Percentiles rank a stretch among this genome's conserved stretches.
Evolutionary conservation across 2,329 filamentous ascomycete species (phyloP).

Genomic region (Fusarium hostae): DNA sequence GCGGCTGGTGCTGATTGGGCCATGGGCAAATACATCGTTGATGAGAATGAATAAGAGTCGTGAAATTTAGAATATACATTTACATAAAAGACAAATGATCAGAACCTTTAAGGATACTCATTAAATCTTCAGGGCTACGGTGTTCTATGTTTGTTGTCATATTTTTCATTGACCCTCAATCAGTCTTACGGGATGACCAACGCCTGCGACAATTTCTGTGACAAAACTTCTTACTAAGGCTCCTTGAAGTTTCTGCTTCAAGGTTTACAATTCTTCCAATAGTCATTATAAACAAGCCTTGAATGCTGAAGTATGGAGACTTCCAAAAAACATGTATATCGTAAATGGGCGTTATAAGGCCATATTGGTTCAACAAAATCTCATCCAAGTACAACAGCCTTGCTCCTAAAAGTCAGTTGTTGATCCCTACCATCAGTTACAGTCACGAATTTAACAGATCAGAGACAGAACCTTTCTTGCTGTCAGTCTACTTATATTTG

Average conservation of each 20-base stretch:
- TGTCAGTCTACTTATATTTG: not conserved
- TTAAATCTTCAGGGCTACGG: fast-evolving
- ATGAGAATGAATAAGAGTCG: fast-evolving
- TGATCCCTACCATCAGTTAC: fast-evolving
- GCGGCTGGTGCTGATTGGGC: not conserved
- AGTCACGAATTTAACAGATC: not conserved
- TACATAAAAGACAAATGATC: fast-evolving
- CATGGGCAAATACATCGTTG: not conserved
- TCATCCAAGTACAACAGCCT: not conserved
- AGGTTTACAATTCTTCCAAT: not conserved
- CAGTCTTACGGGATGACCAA: not conserved
- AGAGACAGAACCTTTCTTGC: not conserved
- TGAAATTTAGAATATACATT: not conserved
- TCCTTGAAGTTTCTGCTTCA: fast-evolving
- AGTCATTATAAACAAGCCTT: fast-evolving
- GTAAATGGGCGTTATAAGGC: not conserved
- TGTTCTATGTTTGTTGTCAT: fast-evolving
- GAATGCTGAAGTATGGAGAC: not conserved
- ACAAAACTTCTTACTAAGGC: fast-evolving
- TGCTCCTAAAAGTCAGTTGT: not conserved
- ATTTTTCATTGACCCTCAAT: too few relatives aligned
- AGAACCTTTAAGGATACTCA: fast-evolving
- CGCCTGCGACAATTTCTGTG: fast-evolving
- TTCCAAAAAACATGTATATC: not conserved
- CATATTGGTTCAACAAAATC: not conserved